Percentiles rank a stretch among this genome's conserved stretches.
These are phyloP conservation scores for Pythium scleroteichum DNA, from an alignment of 352 stramenopile species.

Conservation along the genomic window DNA sequence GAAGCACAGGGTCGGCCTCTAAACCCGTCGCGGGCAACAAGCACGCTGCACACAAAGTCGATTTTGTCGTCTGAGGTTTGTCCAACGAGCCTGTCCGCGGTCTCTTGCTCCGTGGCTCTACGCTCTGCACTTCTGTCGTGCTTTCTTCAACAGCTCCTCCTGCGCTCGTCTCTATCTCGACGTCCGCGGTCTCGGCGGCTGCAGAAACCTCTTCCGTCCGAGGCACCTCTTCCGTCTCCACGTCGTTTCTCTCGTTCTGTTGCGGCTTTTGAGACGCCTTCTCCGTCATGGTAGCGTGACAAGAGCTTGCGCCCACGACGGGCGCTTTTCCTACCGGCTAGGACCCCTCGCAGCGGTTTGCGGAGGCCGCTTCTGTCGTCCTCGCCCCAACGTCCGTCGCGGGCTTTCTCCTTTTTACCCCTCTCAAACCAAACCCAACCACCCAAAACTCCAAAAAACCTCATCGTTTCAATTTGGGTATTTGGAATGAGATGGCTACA, in stretches of 20 bases:
- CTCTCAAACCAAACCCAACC: not conserved
- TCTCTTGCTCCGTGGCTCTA: constrained; percentile 15
- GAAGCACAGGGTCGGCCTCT: not conserved
- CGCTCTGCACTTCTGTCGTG: not conserved
- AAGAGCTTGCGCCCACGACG: not conserved
- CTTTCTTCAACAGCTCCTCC: too few species aligned
- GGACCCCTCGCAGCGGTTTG: not conserved
- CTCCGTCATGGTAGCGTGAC: constrained; percentile 7
- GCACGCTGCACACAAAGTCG: constrained; percentile 6
- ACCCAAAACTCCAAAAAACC: not conserved
- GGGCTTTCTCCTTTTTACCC: constrained; percentile 6
- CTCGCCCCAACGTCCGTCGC: not conserved
- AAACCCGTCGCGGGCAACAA: not conserved
- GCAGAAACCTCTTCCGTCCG: not conserved
- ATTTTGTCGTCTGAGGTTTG: not conserved
- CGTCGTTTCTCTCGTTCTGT: constrained; percentile 12
- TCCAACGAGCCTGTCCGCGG: constrained; percentile 10
- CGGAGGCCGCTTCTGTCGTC: not conserved
- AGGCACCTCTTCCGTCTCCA: not conserved
- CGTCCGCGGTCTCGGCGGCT: not conserved
- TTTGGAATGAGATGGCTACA: constrained; percentile 8
- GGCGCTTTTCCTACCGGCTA: not conserved
- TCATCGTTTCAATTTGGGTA: constrained; percentile 4
- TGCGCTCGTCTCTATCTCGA: not conserved
- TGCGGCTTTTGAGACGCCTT: not conserved